Conservation (phyloP, 305 asterid species). For the Fraxinus velutina region DNA sequence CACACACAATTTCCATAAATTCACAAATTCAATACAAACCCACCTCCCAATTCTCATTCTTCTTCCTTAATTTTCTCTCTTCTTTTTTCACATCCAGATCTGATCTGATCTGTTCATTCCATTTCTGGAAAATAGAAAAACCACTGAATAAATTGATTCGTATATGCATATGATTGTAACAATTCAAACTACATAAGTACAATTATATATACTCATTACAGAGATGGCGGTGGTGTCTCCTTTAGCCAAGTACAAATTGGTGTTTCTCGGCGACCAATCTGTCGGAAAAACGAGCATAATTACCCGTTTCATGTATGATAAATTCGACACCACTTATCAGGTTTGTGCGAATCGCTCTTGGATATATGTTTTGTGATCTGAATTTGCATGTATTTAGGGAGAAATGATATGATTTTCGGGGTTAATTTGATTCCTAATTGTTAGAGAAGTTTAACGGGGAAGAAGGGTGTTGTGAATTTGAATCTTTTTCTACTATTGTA, state of each 20-base stretch:
- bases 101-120: not conserved
- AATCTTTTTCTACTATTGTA: not conserved
- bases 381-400: not conserved
- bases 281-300: conserved; percentile 31
- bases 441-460: not conserved
- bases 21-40: not conserved
- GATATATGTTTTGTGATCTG: not conserved
- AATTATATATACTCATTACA: not conserved
- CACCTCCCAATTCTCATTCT: conserved; percentile 1
- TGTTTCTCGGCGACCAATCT: conserved; percentile 33
- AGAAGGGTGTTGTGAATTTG: not conserved
- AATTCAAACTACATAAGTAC: not conserved
- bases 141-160: not conserved
- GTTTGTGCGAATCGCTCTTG: not conserved
- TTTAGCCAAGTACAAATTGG: conserved; percentile 32
- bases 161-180: not conserved
- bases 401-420: not conserved
- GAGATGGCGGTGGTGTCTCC: conserved; percentile 32
- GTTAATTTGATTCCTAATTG: not conserved
- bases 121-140: not conserved
- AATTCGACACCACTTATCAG: conserved; percentile 35
- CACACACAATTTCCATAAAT: not conserved
- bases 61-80: conserved; percentile 22
- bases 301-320: conserved; percentile 33
- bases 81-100: conserved; percentile 21